These are phyloP conservation scores for Suillus sp. DNA, from an alignment of 768 basidiomycete genomes.

Conservation along the genomic window DNA sequence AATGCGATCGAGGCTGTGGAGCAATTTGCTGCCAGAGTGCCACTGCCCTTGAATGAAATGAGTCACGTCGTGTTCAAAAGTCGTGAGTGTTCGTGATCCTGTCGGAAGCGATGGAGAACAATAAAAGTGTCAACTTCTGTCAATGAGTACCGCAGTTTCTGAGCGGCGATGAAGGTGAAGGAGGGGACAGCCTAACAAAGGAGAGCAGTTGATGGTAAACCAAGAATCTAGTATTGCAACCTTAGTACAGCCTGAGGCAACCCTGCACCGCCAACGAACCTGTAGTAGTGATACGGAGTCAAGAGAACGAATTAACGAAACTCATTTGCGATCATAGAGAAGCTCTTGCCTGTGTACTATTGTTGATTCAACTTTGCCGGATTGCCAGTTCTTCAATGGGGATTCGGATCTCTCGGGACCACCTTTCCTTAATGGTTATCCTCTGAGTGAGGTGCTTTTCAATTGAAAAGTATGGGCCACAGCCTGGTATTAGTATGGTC, in stretches of 20 bases:
- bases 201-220: not conserved
- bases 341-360: constrained; percentile 29
- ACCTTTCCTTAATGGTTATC: constrained; percentile 30
- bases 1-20: constrained; percentile 9
- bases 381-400: constrained; percentile 17
- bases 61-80: constrained; percentile 19
- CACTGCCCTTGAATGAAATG: not conserved
- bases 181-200: constrained; percentile 17
- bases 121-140: constrained; percentile 12
- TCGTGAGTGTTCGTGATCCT: constrained; percentile 33
- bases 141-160: constrained; percentile 7
- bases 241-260: constrained; percentile 12
- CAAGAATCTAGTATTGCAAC: not conserved
- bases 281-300: constrained; percentile 13
- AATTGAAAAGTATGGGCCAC: constrained; percentile 16
- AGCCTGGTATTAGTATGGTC: constrained; percentile 12
- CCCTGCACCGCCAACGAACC: constrained; percentile 24
- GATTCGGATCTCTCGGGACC: constrained; percentile 34
- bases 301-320: constrained; percentile 25
- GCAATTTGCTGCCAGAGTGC: not conserved
- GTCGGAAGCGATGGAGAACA: constrained; percentile 10
- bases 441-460: constrained; percentile 29
- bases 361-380: constrained; percentile 29
- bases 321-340: constrained; percentile 14
- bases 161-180: constrained; percentile 14